Conservation (phyloP, 129 eudicot genomes). For the Lonicera japonica region DNA sequence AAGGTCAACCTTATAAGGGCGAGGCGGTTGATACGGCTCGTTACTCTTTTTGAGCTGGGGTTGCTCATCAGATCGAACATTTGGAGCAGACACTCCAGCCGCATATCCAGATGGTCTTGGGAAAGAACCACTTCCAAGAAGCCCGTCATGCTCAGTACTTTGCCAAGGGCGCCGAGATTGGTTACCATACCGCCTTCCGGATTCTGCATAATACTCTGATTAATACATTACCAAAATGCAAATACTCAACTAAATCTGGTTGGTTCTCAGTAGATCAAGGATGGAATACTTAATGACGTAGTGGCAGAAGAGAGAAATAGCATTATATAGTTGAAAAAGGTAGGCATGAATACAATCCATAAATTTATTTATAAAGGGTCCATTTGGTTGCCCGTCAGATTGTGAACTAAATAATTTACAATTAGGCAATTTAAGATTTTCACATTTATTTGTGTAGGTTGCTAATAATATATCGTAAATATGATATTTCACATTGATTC, state of each 20-base stretch:
- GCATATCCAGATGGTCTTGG: slow-evolving; percentile 83
- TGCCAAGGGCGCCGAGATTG: slow-evolving; percentile 78
- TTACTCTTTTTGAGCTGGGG: slow-evolving; percentile 65
- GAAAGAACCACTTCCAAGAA: slow-evolving; percentile 98
- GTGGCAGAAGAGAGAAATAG: not conserved
- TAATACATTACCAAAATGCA: slow-evolving; percentile 1
- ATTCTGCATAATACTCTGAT: slow-evolving; percentile 34
- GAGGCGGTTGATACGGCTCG: slow-evolving; percentile 98
- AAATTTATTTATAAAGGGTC: too few species aligned
- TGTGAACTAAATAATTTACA: too few species aligned
- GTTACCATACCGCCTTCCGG: slow-evolving; percentile 63
- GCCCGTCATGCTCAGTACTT: slow-evolving; percentile 90
- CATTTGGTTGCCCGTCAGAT: too few species aligned
- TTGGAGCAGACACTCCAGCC: slow-evolving; percentile 59
- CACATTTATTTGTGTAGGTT: too few species aligned
- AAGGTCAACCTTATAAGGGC: slow-evolving; percentile 75
- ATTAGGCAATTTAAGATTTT: too few species aligned
- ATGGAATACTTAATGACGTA: not conserved
- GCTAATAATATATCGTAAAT: too few species aligned
- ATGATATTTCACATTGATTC: too few species aligned
- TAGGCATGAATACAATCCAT: not conserved
- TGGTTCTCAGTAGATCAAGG: not conserved
- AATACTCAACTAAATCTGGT: slow-evolving; percentile 3
- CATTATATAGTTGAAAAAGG: not conserved
- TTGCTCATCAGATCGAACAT: slow-evolving; percentile 51